Conservation (phyloP, 805 yeast genomes). For the Candida cerambycidarum region DNA sequence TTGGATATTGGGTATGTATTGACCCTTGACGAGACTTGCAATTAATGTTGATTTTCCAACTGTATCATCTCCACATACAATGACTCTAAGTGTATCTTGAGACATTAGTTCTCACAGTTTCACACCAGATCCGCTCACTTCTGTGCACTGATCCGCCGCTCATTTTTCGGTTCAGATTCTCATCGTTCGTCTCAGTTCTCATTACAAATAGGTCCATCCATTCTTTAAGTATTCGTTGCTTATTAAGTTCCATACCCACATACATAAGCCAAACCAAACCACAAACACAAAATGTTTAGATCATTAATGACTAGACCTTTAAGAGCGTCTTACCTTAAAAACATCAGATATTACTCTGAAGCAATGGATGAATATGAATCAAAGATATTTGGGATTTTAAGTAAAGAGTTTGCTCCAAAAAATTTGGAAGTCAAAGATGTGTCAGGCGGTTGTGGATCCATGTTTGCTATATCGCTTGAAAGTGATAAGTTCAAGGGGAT, state of each 20-base stretch:
- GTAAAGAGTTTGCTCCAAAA: slow-evolving; percentile 58
- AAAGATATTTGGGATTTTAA: slow-evolving; percentile 57
- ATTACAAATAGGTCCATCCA: neutral
- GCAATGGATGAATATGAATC: slow-evolving; percentile 60
- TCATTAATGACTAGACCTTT: neutral
- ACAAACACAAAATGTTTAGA: neutral
- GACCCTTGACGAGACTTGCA: slow-evolving; percentile 78
- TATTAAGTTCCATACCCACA: neutral
- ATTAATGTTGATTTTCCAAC: slow-evolving; percentile 84
- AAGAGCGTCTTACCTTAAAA: neutral
- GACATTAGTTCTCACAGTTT: slow-evolving; percentile 11
- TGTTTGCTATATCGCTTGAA: slow-evolving; percentile 85
- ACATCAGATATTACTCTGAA: slow-evolving; percentile 8
- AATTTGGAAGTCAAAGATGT: slow-evolving; percentile 72
- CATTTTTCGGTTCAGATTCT: too few relatives aligned
- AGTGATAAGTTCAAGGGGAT: slow-evolving; percentile 75
- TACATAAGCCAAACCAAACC: too few relatives aligned
- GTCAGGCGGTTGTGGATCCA: slow-evolving; percentile 95
- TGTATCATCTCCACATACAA: slow-evolving; percentile 92
- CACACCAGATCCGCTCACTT: too few relatives aligned
- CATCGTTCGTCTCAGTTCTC: neutral
- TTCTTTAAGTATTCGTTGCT: too few relatives aligned
- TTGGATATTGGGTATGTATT: slow-evolving; percentile 73
- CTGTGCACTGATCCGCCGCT: too few relatives aligned
- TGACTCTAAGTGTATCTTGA: slow-evolving; percentile 60